Base-by-base conservation (phyloP, 345 rosid species). In the Salix dunnii region DNA sequence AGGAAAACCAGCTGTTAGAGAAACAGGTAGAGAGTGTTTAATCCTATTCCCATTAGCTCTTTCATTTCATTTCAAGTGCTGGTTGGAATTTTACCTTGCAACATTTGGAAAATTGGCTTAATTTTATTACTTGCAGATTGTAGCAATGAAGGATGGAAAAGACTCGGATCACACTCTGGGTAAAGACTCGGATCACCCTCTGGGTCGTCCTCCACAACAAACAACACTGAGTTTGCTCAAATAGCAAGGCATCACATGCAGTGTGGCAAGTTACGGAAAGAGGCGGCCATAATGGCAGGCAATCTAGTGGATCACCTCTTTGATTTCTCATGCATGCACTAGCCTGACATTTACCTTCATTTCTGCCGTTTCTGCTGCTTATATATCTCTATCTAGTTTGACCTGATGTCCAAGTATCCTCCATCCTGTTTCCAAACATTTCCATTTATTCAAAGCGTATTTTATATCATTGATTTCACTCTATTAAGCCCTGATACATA, bases 1-100 rank as follows among this genome's bases (percentile, higher is more conserved):
- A 80, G 61, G 87, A 85, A 71, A 82, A 87, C 20, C 73, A 63
- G 46, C 46, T 60, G 30, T 83, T 87, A 8, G 66, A 85, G 68
- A 63, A 14, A 51, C 55, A 85, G 88, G 90, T 87, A 75, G 68
- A 46, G 49, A 46, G 28, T n/a, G 62, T 55, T 8, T 55, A 8
- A 55, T 55, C 62, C 14, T 9, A 8, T 55, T 55, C 1, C 5
- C 62, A n/a, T n/a, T 21, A 21, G 27, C 62, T 55, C 27, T 55
- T 55, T 55, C 62, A 55, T 13, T n/a, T n/a, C n/a, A n/a, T n/a
- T n/a, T 13, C 27, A 9, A 2, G n/a, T 53, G 4, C 61, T n/a
- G 9, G 10, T n/a, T n/a, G 62, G 28, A 9, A 8, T 55, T 55
- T 55, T 9, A 40, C 43, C 43, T 40, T 10, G 43, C 64, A 5